These are phyloP conservation scores for Cyclocybe aegerita DNA, from an alignment of 768 basidiomycete species.

Conservation along the genomic window DNA sequence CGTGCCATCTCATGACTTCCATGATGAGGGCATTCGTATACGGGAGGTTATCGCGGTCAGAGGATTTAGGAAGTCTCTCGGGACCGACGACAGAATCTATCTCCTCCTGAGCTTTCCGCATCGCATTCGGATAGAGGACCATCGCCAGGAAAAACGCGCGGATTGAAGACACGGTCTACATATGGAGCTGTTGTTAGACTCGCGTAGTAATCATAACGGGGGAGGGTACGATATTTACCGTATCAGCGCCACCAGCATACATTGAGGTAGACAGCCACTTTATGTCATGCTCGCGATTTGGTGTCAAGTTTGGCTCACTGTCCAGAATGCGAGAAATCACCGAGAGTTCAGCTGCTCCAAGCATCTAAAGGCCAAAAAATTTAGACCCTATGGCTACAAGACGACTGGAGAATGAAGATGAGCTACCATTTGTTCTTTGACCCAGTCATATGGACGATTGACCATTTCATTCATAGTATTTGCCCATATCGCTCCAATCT, in stretches of 20 bases:
- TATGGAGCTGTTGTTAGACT: neutral
- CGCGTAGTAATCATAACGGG: neutral
- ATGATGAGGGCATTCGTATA: slow-evolving; percentile 38
- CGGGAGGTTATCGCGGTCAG: slow-evolving; percentile 38
- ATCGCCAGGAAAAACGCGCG: slow-evolving; percentile 41
- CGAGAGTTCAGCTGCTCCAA: slow-evolving; percentile 32
- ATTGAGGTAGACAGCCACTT: slow-evolving; percentile 47
- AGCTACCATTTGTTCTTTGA: slow-evolving; percentile 45
- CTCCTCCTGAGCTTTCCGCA: slow-evolving; percentile 40
- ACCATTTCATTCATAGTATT: slow-evolving; percentile 41
- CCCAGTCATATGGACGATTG: slow-evolving; percentile 42
- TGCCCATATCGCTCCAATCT: slow-evolving; percentile 44
- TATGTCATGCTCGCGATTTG: slow-evolving; percentile 34
- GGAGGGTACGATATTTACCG: slow-evolving; percentile 20
- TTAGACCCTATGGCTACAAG: neutral
- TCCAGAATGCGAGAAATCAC: slow-evolving; percentile 31
- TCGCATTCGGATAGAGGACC: slow-evolving; percentile 35
- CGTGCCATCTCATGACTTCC: slow-evolving; percentile 37
- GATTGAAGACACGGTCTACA: slow-evolving; percentile 37
- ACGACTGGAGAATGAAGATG: neutral
- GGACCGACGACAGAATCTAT: slow-evolving; percentile 40
- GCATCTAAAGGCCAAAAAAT: slow-evolving; percentile 13
- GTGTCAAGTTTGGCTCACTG: slow-evolving; percentile 25
- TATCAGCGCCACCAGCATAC: slow-evolving; percentile 48
- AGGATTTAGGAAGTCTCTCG: slow-evolving; percentile 37